Base-by-base conservation (phyloP, 2,329 filamentous ascomycete genomes). In the Alternaria ventricosa region DNA sequence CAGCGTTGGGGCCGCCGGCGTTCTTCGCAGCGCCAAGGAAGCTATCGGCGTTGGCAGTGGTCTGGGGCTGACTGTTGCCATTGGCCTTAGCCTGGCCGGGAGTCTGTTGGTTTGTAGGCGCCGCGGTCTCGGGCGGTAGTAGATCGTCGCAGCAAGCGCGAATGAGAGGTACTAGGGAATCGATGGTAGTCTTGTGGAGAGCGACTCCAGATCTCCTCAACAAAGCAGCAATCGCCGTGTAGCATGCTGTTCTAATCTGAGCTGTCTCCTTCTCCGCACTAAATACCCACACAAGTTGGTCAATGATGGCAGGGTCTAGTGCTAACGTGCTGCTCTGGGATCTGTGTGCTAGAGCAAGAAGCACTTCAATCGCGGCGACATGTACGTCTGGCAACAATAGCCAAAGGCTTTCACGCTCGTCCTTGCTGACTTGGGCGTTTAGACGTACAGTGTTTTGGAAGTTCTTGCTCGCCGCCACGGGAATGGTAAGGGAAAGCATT, bases 361-460 rank as follows among this genome's bases (percentile, higher is more conserved):
- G 80, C 2, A 97, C 80, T 22, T 86, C 80, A 57, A 97, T 81
- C n/a, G 88, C 87, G 13, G 91, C 88, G 13, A 89, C 80, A 73
- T 97, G 93, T 43, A 97, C 87, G 10, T 87, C 84, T 5, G 94
- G 92, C 11, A 97, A 84, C 18, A 88, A 84, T 50, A 86, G 82
- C 87, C 92, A 94, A 4, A 97, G 84, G 47, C 90, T 88, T 57
- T 97, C 93, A 64, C 90, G 90, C 79, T 97, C 95, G 54, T 96
- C 92, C 64, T 91, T 88, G 30, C 89, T 86, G 66, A 96, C 88
- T 66, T 92, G 90, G 8, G 89, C 84, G 70, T 94, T 94, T 63
- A 89, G 84, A 64, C 90, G 87, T n/a, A 88, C 57, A 10, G 58
- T 61, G 28, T 67, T 74, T 12, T 71, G 74, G 41, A 71, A 72